Percentiles rank a stretch among this genome's conserved stretches.
phyloP scores from a whole-genome alignment of 768 basidiomycete species.

The Leucocoprinus sp. region DNA sequence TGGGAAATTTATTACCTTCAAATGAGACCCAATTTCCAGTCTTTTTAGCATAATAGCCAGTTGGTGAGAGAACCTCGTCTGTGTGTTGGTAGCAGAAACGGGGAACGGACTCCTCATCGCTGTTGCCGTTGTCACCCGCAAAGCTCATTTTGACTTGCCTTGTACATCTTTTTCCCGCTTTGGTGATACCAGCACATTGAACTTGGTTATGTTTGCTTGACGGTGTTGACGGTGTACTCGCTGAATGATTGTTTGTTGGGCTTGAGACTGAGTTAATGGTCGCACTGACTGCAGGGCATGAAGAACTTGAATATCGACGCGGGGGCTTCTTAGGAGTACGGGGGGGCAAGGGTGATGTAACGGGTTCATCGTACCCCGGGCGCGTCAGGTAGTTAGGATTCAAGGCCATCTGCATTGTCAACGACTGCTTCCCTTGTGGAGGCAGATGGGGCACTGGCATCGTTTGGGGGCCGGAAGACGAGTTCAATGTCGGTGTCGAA shows the following conservation, averaged over 20 bases:
- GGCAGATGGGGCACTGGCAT: slow-evolving; percentile 30
- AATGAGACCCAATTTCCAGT: slow-evolving; percentile 49
- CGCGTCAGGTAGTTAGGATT: neutral
- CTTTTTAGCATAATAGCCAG: slow-evolving; percentile 51
- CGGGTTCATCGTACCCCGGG: slow-evolving; percentile 16
- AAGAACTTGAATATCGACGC: neutral
- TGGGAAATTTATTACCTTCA: slow-evolving; percentile 31
- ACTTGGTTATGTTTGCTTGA: slow-evolving; percentile 19
- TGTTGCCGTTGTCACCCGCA: slow-evolving; percentile 24
- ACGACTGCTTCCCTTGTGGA: slow-evolving; percentile 24
- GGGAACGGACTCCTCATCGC: slow-evolving; percentile 22
- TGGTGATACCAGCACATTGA: slow-evolving; percentile 63
- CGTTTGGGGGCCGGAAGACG: slow-evolving; percentile 17
- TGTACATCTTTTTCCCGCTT: slow-evolving; percentile 52
- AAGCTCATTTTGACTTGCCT: slow-evolving; percentile 44
- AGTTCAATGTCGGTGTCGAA: slow-evolving; percentile 14
- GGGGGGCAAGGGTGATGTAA: slow-evolving; percentile 8
- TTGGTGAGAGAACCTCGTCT: slow-evolving; percentile 41
- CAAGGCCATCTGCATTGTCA: slow-evolving; percentile 34
- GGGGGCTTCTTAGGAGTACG: slow-evolving; percentile 7
- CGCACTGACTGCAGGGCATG: neutral
- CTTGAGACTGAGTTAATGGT: neutral
- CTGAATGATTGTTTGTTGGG: slow-evolving; percentile 12
- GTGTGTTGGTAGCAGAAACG: slow-evolving; percentile 62
- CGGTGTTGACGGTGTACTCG: slow-evolving; percentile 16